Base-by-base conservation (phyloP, 108 stramenopile genomes). In the Skeletonema costatum region DNA sequence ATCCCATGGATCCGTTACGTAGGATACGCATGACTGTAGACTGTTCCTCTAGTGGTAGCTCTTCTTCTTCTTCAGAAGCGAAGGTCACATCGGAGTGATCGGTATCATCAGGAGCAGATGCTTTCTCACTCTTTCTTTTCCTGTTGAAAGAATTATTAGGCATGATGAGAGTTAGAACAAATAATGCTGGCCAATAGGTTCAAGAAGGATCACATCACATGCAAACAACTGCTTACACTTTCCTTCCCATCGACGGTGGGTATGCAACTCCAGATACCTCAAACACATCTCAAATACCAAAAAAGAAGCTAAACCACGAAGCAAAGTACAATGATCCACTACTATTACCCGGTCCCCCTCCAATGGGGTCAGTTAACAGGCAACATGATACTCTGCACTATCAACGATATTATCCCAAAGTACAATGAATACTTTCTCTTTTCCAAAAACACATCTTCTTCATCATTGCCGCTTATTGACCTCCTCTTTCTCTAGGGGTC, bases 211-310 rank as follows among this genome's bases (percentile, higher is more conserved):
- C 17, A 50, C 16, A 17, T 0, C 17, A 56, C 19, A 56, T 4
- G 53, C 3, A 25, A 56, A 56, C 19, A 29, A 21, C 16, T 50
- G 29, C 53, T 56, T 56, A 56, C 53, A 9, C 53, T 56, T 25
- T 56, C 53, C 53, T 56, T n/a, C 53, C 61, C 68, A 64, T 51
- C 30, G 53, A 51, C n/a, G 17, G 66, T 59, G 6, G 6, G 73
- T 64, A 48, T 63, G 70, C 31, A 64, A 58, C 33, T 81, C 80
- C 17, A 81, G 30, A 35, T 81, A 75, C 13, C 80, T 44, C 62
- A 81, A 61, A 25, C 62, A 64, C 68, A 81, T 36, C 62, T 81
- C 80, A 58, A 81, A 75, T 56, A 62, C 73, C 19, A 75, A 29
- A 3, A 3, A 66, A 35, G 50, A 81, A 75, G 21, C 69, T 73